A percentile compares a stretch with the other conserved stretches of the same genome.
These are phyloP conservation scores for Tremella mesenterica DNA, from an alignment of 768 basidiomycete genomes.

Conservation along the genomic window DNA sequence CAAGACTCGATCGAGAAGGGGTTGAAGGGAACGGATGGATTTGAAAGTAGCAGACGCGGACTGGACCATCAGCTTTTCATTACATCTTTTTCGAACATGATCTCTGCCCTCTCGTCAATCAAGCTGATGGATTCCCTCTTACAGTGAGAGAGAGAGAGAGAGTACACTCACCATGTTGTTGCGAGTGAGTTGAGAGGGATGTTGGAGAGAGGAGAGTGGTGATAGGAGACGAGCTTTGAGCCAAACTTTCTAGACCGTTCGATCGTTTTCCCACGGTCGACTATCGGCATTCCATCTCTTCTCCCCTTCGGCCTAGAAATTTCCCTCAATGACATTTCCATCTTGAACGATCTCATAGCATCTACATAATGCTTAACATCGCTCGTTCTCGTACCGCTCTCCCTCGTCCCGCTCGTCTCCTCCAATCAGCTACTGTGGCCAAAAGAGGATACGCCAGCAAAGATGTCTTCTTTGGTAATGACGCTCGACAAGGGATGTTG, in stretches of 20 bases:
- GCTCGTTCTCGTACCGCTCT: slow-evolving; percentile 35
- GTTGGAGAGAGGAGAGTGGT: too few species aligned
- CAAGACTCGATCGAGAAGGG: slow-evolving; percentile 89
- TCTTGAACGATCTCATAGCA: slow-evolving; percentile 1
- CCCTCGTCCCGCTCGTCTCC: slow-evolving; percentile 34
- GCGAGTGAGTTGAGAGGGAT: not conserved
- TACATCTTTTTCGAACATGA: not conserved
- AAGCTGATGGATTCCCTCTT: too few species aligned
- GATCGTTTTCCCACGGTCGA: slow-evolving; percentile 24
- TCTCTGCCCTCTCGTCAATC: too few species aligned
- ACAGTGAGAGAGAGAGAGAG: too few species aligned
- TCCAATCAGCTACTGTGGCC: slow-evolving; percentile 21
- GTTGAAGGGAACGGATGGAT: slow-evolving; percentile 79
- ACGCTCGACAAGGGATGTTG: slow-evolving; percentile 84
- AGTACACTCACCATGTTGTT: slow-evolving; percentile 18
- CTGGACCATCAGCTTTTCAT: not conserved
- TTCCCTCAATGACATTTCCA: slow-evolving; percentile 1
- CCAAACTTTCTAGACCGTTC: slow-evolving; percentile 11
- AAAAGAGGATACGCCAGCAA: slow-evolving; percentile 49
- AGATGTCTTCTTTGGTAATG: slow-evolving; percentile 94
- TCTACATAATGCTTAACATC: slow-evolving; percentile 8
- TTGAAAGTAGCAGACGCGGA: slow-evolving; percentile 74
- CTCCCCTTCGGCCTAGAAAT: slow-evolving; percentile 6
- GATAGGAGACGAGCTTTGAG: too few species aligned
- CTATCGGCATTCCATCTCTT: too few species aligned